Conservation (phyloP, 331 rosid species). For the Quercus lobata region DNA sequence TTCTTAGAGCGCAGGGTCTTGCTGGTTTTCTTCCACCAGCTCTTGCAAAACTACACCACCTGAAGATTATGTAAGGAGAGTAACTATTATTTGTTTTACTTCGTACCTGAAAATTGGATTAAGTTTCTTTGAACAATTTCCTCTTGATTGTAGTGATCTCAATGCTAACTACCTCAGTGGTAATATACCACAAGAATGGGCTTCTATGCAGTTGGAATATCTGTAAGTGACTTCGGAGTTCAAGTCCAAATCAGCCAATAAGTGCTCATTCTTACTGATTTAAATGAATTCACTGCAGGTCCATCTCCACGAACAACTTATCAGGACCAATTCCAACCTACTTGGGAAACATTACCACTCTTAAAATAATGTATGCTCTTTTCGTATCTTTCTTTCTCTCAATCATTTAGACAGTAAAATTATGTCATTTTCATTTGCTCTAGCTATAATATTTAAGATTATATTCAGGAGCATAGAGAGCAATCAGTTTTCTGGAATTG, state of each 20-base stretch:
- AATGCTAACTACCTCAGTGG: slow-evolving; percentile 26
- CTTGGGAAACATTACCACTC: slow-evolving; percentile 28
- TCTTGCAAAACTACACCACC: slow-evolving; percentile 4
- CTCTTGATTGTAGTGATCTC: background rate
- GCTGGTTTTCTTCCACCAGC: slow-evolving; percentile 27
- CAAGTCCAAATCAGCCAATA: background rate
- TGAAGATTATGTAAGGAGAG: too few relatives aligned
- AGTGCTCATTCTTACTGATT: background rate
- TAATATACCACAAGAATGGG: slow-evolving; percentile 29
- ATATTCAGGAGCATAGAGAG: slow-evolving; percentile 21
- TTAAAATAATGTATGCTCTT: slow-evolving; percentile 14
- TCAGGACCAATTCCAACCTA: slow-evolving; percentile 20
- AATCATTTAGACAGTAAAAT: background rate
- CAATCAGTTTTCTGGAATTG: slow-evolving; percentile 28
- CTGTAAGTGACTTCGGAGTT: slow-evolving; percentile 15
- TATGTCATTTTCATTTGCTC: background rate
- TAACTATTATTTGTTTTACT: too few relatives aligned
- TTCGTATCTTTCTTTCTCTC: background rate
- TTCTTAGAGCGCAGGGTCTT: slow-evolving; percentile 17
- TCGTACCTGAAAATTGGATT: too few relatives aligned
- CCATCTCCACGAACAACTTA: slow-evolving; percentile 22
- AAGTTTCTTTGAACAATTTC: too few relatives aligned
- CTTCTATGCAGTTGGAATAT: slow-evolving; percentile 24
- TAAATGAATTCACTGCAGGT: background rate
- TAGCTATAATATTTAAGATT: background rate